Conservation (phyloP, 805 yeast species). For the Metschnikowia reukaufii region DNA sequence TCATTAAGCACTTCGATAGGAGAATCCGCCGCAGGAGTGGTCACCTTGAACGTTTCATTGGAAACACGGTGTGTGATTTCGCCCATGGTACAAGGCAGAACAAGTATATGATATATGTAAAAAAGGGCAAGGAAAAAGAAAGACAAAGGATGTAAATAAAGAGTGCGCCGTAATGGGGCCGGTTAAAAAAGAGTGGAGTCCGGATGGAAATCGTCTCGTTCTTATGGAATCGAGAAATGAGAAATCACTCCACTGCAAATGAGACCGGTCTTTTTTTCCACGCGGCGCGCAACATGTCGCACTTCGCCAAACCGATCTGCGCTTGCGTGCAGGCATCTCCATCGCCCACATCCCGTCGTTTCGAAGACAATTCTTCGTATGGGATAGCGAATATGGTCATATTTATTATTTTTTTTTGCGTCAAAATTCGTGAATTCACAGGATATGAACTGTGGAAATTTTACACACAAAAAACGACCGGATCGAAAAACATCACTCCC, state of each 20-base stretch:
- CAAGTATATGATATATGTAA: background rate
- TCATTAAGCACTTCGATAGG: slow-evolving; percentile 50
- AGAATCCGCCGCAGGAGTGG: slow-evolving; percentile 42
- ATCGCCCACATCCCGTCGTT: background rate
- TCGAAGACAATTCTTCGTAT: too few species aligned
- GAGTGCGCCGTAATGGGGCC: too few species aligned
- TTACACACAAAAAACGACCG: too few species aligned
- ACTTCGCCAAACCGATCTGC: background rate
- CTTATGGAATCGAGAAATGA: too few species aligned
- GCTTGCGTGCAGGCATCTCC: background rate
- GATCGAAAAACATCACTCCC: too few species aligned
- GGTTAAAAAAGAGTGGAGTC: too few species aligned
- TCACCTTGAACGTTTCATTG: slow-evolving; percentile 20
- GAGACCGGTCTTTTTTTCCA: slow-evolving; percentile 3
- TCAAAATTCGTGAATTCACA: too few species aligned
- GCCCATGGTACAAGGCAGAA: slow-evolving; percentile 11
- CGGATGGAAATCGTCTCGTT: too few species aligned
- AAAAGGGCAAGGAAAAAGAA: background rate
- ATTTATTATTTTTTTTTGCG: too few species aligned
- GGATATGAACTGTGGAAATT: too few species aligned
- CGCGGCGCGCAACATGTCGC: slow-evolving; percentile 6
- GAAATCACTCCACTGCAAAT: slow-evolving; percentile 8
- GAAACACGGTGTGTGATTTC: slow-evolving; percentile 20
- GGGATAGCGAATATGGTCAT: too few species aligned
- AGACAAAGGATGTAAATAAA: background rate